phyloP scores from a whole-genome alignment of 1,284 basidiomycete species.

The Microbotryum lychnidis-dioicae region DNA sequence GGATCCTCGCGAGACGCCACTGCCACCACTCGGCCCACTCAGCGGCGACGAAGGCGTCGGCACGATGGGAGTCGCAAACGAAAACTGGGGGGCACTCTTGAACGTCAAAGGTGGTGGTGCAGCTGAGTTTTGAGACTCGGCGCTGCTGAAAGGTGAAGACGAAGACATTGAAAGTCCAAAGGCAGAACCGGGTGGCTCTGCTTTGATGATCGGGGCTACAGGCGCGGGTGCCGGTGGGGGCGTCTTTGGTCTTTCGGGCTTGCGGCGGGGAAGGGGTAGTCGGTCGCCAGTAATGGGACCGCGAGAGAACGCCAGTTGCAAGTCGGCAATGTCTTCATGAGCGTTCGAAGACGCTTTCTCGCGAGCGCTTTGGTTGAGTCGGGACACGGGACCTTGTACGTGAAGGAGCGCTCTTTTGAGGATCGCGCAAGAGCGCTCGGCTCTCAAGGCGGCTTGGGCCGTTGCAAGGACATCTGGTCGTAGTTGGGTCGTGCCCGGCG shows the following conservation, averaged over 20 bases:
- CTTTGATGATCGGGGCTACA: not conserved
- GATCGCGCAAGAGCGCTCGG: slow-evolving; percentile 59
- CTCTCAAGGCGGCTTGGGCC: slow-evolving; percentile 66
- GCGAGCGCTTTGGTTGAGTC: slow-evolving; percentile 7
- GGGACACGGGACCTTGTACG: slow-evolving; percentile 3
- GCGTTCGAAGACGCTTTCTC: not conserved
- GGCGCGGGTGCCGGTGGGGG: slow-evolving; percentile 10
- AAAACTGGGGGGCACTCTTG: not conserved
- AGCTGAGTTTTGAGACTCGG: not conserved
- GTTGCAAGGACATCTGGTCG: slow-evolving; percentile 30
- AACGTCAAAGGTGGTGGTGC: not conserved
- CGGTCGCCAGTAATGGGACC: slow-evolving; percentile 25
- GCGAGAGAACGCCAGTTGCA: slow-evolving; percentile 13
- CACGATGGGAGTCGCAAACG: not conserved
- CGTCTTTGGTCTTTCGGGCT: not conserved
- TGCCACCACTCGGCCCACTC: no score
- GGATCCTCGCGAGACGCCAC: not conserved
- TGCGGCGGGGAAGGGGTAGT: slow-evolving; percentile 20
- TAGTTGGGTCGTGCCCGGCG: not conserved
- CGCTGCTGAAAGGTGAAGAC: not conserved
- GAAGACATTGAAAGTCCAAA: not conserved
- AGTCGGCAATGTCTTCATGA: slow-evolving; percentile 2
- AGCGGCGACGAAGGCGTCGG: not conserved
- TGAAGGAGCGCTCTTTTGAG: slow-evolving; percentile 51
- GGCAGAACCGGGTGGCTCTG: not conserved